Percentiles rank a stretch among this genome's conserved stretches.
Evolutionary conservation across 208 protist genomes (phyloP).

Genomic region (Novymonas esmeraldas): DNA sequence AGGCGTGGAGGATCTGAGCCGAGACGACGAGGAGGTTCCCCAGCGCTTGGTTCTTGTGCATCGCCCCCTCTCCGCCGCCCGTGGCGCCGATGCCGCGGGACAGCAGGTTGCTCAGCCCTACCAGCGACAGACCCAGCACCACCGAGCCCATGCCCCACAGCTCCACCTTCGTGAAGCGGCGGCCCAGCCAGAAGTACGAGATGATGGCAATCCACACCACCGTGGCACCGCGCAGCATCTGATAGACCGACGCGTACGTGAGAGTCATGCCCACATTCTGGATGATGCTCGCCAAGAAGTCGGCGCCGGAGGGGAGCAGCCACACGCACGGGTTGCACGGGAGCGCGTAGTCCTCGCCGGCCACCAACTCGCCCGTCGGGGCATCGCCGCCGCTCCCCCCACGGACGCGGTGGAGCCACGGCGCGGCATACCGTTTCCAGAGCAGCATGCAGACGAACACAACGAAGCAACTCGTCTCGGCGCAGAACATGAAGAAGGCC

Average conservation of each 20-base stretch:
- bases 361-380: slow-evolving; percentile 12
- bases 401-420: slow-evolving; percentile 5
- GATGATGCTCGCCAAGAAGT: slow-evolving; percentile 84
- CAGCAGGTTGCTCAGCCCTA: slow-evolving; percentile 63
- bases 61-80: neutral
- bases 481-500: slow-evolving; percentile 86
- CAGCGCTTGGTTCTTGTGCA: slow-evolving; percentile 42
- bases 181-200: slow-evolving; percentile 79
- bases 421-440: slow-evolving; percentile 28
- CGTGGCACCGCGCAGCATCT: slow-evolving; percentile 93
- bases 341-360: slow-evolving; percentile 42
- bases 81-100: neutral
- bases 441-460: slow-evolving; percentile 39
- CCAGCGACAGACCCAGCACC: slow-evolving; percentile 57
- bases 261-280: slow-evolving; percentile 89
- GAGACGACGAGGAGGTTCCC: slow-evolving; percentile 84
- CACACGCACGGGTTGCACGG: slow-evolving; percentile 68
- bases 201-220: slow-evolving; percentile 90
- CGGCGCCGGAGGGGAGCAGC: slow-evolving; percentile 64
- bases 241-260: slow-evolving; percentile 90
- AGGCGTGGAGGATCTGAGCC: slow-evolving; percentile 88
- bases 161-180: slow-evolving; percentile 70
- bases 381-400: neutral
- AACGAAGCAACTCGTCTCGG: slow-evolving; percentile 67
- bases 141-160: slow-evolving; percentile 66